A percentile compares a stretch with the other conserved stretches of the same genome.
Conservation (phyloP, 129 eudicot species). For the Smallanthus sonchifolius region DNA sequence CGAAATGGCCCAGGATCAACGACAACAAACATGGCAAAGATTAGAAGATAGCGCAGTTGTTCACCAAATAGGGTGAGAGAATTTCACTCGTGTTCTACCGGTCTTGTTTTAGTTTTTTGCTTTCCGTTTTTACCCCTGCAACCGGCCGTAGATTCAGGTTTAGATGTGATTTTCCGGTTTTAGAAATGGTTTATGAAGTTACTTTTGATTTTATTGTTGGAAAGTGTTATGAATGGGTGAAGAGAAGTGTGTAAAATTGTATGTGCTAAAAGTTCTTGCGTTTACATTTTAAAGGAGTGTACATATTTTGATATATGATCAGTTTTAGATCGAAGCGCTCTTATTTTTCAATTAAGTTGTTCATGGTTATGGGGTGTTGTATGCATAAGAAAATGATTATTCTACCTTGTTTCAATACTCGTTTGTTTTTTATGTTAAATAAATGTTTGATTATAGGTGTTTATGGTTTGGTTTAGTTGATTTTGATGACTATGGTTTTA, state of each 20-base stretch:
- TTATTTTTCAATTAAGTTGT: background rate
- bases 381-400: background rate
- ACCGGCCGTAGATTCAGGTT: constrained; percentile 37
- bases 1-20: constrained; percentile 45
- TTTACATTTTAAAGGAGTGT: constrained; percentile 15
- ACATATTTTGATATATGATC: constrained; percentile 19
- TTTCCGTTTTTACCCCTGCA: constrained; percentile 24
- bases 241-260: constrained; percentile 30
- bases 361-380: background rate
- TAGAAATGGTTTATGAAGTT: constrained; percentile 37
- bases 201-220: constrained; percentile 20
- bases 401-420: no score
- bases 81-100: constrained; percentile 10
- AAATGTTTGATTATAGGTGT: no score
- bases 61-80: constrained; percentile 41
- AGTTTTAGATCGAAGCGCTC: background rate
- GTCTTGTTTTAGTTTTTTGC: constrained; percentile 13
- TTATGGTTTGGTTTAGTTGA: no score
- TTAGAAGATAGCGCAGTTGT: constrained; percentile 45
- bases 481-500: no score
- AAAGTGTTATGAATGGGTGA: constrained; percentile 13
- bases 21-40: constrained; percentile 65
- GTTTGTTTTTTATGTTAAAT: no score
- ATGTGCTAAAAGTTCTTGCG: constrained; percentile 17
- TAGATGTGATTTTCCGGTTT: constrained; percentile 33